phyloP scores from a whole-genome alignment of 2,329 filamentous ascomycete genomes.

The Colletotrichum sp. region DNA sequence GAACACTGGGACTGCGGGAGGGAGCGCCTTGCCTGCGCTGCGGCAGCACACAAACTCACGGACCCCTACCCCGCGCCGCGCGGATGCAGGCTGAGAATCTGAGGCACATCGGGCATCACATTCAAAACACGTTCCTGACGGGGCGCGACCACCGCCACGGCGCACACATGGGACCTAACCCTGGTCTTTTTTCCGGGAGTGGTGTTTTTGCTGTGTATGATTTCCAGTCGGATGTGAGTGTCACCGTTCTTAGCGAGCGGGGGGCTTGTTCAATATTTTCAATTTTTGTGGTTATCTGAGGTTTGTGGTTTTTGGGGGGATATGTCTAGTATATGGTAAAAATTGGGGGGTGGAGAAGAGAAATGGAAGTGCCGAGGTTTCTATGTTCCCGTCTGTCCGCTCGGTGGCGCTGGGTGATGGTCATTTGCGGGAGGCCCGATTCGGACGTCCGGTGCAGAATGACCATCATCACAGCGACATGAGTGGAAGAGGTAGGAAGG shows the following conservation, averaged over 20 bases:
- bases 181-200: background rate
- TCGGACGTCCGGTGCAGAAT: background rate
- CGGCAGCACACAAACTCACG: background rate
- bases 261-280: background rate
- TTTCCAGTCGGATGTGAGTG: background rate
- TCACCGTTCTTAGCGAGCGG: background rate
- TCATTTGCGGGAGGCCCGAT: background rate
- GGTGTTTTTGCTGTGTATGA: background rate
- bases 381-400: background rate
- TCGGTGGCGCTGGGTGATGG: background rate
- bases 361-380: background rate
- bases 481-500: fast-evolving
- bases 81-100: background rate
- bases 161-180: background rate
- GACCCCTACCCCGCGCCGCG: background rate
- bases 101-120: background rate
- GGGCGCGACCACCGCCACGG: background rate
- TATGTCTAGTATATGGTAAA: constrained; percentile 11
- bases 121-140: background rate
- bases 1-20: background rate
- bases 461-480: background rate
- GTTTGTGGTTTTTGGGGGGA: background rate
- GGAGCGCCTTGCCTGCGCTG: background rate
- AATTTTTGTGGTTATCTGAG: background rate
- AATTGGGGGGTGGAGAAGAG: background rate